These are phyloP conservation scores for Westerdykella sp. DNA, from an alignment of 2,329 filamentous ascomycete species.

Conservation along the genomic window DNA sequence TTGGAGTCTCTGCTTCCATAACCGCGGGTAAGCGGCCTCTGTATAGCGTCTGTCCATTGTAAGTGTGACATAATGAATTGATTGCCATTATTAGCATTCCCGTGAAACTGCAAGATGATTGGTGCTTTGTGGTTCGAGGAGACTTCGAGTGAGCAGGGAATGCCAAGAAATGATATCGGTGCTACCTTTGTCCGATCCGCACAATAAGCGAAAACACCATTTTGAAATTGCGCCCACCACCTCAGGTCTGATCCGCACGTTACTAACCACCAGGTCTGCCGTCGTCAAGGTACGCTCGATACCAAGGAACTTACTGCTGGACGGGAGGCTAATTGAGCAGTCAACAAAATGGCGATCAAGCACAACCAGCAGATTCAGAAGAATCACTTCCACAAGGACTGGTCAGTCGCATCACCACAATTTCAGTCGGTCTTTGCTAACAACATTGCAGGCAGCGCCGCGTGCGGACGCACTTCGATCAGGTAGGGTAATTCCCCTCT, in stretches of 20 bases:
- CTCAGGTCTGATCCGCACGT: neutral
- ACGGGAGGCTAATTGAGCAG: conserved; percentile 16
- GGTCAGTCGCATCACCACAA: conserved; percentile 12
- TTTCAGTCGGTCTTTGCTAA: conserved; percentile 11
- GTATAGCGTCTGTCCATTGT: conserved; percentile 3
- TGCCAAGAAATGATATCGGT: no score
- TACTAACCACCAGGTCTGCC: conserved; percentile 29
- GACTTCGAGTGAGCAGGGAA: no score
- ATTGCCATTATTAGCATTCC: no score
- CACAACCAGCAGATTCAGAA: conserved; percentile 98
- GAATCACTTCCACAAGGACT: conserved; percentile 71
- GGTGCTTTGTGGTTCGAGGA: no score
- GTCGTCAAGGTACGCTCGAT: conserved; percentile 20
- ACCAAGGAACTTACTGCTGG: conserved; percentile 2
- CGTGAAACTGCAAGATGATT: no score
- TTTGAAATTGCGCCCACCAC: neutral
- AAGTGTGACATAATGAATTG: no score
- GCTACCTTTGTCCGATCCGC: no score
- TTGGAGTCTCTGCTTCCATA: no score
- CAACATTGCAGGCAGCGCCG: conserved; percentile 70
- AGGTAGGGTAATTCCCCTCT: conserved; percentile 64
- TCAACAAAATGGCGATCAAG: conserved; percentile 73
- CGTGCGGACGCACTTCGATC: conserved; percentile 99
- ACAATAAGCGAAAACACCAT: neutral
- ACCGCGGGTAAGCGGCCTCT: neutral